These are phyloP conservation scores for Sporisorium exsertum DNA, from an alignment of 1,284 basidiomycete genomes.

Conservation along the genomic window DNA sequence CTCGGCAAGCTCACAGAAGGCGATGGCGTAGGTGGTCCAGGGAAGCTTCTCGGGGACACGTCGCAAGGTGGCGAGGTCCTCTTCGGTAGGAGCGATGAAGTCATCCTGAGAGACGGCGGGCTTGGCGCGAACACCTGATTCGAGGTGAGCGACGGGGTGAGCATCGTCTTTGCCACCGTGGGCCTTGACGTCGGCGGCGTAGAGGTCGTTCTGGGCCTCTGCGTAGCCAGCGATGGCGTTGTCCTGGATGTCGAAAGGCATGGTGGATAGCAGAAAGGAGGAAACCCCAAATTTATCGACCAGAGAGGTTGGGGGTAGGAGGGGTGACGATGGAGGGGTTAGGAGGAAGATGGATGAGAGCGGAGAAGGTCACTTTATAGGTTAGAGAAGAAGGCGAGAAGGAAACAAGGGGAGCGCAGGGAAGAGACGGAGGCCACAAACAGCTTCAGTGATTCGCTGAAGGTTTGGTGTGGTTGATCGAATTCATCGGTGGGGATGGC, in stretches of 20 bases:
- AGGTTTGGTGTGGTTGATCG: neutral
- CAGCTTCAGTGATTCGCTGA: neutral
- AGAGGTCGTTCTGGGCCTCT: conserved; percentile 41
- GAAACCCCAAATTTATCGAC: neutral
- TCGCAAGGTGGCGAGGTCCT: conserved; percentile 61
- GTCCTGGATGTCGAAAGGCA: conserved; percentile 49
- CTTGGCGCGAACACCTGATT: conserved; percentile 33
- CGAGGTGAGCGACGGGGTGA: conserved; percentile 52
- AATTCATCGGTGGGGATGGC: no score
- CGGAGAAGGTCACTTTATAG: neutral
- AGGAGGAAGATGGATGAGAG: neutral
- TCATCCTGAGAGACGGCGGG: conserved; percentile 36
- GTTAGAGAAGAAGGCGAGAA: conserved; percentile 1
- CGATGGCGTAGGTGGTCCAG: conserved; percentile 63
- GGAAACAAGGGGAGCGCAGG: conserved; percentile 11
- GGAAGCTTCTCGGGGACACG: conserved; percentile 66
- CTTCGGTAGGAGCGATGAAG: conserved; percentile 54
- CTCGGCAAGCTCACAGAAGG: conserved; percentile 68
- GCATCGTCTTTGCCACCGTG: conserved; percentile 32
- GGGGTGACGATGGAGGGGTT: conserved; percentile 6
- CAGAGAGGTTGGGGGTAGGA: neutral
- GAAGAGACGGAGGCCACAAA: neutral
- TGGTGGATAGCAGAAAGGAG: conserved; percentile 7
- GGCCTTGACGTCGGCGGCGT: conserved; percentile 42
- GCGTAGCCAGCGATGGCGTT: conserved; percentile 45